Evolutionary conservation across 169 alveolate species (phyloP).

Genomic region (Plasmodium falciparum): DNA sequence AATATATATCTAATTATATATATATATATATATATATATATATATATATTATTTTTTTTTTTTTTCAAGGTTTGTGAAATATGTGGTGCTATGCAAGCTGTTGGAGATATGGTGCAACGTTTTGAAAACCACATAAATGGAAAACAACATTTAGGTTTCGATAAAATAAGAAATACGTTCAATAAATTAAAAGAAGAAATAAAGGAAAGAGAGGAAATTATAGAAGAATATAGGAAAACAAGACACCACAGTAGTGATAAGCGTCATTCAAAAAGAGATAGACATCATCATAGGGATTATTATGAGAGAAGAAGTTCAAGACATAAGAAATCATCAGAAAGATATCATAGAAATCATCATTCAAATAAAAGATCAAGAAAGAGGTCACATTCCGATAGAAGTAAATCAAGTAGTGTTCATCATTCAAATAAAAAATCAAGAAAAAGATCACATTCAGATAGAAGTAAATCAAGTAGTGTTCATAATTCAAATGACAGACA

Average conservation of each 20-base stretch:
- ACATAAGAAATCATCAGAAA: slow-evolving; percentile 48
- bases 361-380: slow-evolving; percentile 52
- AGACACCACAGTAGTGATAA: slow-evolving; percentile 21
- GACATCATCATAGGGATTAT: slow-evolving; percentile 18
- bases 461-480: slow-evolving; percentile 49
- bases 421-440: slow-evolving; percentile 35
- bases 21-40: slow-evolving; percentile 13
- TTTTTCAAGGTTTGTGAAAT: slow-evolving; percentile 80
- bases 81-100: slow-evolving; percentile 85
- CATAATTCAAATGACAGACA: slow-evolving; percentile 37
- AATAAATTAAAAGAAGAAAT: slow-evolving; percentile 15
- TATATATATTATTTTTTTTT: not conserved
- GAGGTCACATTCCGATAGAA: slow-evolving; percentile 28
- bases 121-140: slow-evolving; percentile 83
- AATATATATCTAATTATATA: slow-evolving; percentile 1
- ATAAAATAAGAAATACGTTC: slow-evolving; percentile 60
- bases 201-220: slow-evolving; percentile 58
- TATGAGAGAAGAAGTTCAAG: slow-evolving; percentile 64
- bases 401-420: slow-evolving; percentile 29
- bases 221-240: slow-evolving; percentile 53
- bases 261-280: slow-evolving; percentile 8
- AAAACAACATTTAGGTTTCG: slow-evolving; percentile 83
- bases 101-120: slow-evolving; percentile 79
- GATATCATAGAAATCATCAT: slow-evolving; percentile 29
- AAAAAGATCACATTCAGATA: slow-evolving; percentile 10